Base-by-base conservation (phyloP, 306 rosid species). In the Bauhinia variegata region DNA sequence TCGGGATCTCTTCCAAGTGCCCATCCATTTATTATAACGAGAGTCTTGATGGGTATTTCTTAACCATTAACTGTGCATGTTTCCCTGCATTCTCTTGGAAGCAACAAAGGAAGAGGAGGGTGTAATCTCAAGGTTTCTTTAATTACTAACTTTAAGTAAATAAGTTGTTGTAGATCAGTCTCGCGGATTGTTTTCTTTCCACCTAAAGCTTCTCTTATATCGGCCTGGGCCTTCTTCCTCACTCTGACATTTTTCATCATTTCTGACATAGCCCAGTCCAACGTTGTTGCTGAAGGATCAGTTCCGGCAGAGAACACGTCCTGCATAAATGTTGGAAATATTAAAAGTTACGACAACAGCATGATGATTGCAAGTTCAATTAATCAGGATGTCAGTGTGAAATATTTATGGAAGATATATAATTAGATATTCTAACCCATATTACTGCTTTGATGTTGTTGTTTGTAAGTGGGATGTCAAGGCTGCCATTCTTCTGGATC, bases 181-280 rank as follows among this genome's bases (percentile, higher is more conserved):
- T 41, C 46, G 0, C 10, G 46, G 13, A 41, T 41, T 11, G 46
- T 0, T 10, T 41, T 10, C 46, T 11, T 63, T 11, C 32, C 44
- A 32, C 0, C 7, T 13, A 44, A 62, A 12, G 14, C 54, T 44
- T 30, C 5, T 44, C 54, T 62, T 7, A 62, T 44, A 32, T 63
- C 69, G 47, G 15, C 42, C 8, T 30, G 23, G 28, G 42, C 68
- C 68, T 62, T 62, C 0, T 30, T 13, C 42, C 28, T 34, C 1
- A 61, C 67, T 43, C 12, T 61, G 3, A 54, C 54, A n/a, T 23
- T 43, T 30, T n/a, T 61, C 48, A 61, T 61, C 68, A 63, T 63
- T 28, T 63, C 68, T 63, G 43, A 30, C 43, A 63, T 46, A 47
- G 43, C 56, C 55, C 68, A 46, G 2, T n/a, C 55, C 31, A 63